Conservation (phyloP, 2,329 filamentous ascomycete genomes). For the Westerdykella ornata region DNA sequence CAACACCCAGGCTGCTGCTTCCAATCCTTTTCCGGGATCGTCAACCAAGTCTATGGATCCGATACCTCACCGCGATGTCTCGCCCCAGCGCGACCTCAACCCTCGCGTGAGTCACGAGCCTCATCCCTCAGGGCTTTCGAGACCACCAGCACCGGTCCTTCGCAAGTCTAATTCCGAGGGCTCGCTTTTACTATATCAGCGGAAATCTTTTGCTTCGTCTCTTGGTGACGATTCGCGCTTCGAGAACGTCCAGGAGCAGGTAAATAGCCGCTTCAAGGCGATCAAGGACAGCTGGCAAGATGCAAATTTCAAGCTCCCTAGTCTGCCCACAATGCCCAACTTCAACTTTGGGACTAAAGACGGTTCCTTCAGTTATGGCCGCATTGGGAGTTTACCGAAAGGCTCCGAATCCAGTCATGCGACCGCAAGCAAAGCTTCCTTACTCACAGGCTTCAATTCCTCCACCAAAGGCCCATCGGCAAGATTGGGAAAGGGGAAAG, state of each 20-base stretch:
- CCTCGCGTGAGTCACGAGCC: too few relatives aligned
- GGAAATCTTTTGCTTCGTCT: constrained; percentile 70
- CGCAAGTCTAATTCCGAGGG: constrained; percentile 67
- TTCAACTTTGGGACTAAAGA: constrained; percentile 37
- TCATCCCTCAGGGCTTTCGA: constrained; percentile 4
- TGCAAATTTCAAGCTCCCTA: constrained; percentile 61
- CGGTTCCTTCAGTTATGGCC: constrained; percentile 20
- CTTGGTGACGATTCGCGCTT: constrained; percentile 79
- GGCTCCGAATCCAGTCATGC: constrained; percentile 9
- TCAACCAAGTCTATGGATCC: background rate
- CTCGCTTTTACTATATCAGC: constrained; percentile 65
- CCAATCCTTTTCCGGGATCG: background rate
- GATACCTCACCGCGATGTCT: background rate
- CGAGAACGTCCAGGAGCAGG: constrained; percentile 71
- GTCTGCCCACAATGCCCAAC: constrained; percentile 49
- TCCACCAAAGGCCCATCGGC: constrained; percentile 11
- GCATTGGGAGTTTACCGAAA: constrained; percentile 12
- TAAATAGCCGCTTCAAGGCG: constrained; percentile 84
- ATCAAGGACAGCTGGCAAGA: constrained; percentile 84
- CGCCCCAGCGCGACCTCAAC: constrained; percentile 3
- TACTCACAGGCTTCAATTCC: constrained; percentile 15
- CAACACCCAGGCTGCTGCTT: constrained; percentile 2
- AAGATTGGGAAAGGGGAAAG: constrained; percentile 7
- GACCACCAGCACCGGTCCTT: constrained; percentile 35
- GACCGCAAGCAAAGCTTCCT: constrained; percentile 11